Base-by-base conservation (phyloP, 2,329 filamentous ascomycete species). In the Proliferodiscus dingleyae region DNA sequence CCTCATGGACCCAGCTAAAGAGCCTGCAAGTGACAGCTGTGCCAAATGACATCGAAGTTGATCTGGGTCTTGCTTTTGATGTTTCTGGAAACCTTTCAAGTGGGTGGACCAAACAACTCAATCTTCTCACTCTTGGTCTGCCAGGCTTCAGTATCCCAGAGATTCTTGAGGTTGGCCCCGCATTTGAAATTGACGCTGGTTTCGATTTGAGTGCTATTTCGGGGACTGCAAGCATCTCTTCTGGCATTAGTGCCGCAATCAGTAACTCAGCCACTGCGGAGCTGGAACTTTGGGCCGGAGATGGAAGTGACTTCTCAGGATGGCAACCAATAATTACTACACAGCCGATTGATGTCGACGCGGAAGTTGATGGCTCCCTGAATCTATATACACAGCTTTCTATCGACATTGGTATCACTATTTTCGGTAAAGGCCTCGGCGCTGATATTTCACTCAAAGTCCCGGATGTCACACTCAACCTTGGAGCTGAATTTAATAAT, bases 271-370 rank as follows among this genome's bases (percentile, higher is more conserved):
- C 43, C 5, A 33, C 16, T 3, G 29, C 46, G 18, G 34, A 44
- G 10, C 21, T 48, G 13, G 33, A 41, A 10, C 39, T 41, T 16
- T 13, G 33, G 10, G 36, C 28, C 16, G 22, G n/a, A 8, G 15
- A 33, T 6, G 23, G 32, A 9, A 44, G 9, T 23, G 24, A 24
- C 8, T 28, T 41, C n/a, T 13, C 39, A 15, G 46, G 46, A 18
- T 48, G 46, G 46, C 23, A 41, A 19, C 46, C 46, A 19, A 34
- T 11, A 7, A 16, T 48, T 15, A 30, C 30, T 4, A 44, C 22
- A 9, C 22, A 44, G 23, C 28, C 30, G 4, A 10, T 41, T 9
- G 15, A 32, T 11, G 16, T 41, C 7, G 30, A 40, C 11, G 46
- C 37, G n/a, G 21, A 48, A 19, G 24, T 48, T 21, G 30, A 44